phyloP scores from a whole-genome alignment of 352 stramenopile genomes.

The Globisporangium yorkense region DNA sequence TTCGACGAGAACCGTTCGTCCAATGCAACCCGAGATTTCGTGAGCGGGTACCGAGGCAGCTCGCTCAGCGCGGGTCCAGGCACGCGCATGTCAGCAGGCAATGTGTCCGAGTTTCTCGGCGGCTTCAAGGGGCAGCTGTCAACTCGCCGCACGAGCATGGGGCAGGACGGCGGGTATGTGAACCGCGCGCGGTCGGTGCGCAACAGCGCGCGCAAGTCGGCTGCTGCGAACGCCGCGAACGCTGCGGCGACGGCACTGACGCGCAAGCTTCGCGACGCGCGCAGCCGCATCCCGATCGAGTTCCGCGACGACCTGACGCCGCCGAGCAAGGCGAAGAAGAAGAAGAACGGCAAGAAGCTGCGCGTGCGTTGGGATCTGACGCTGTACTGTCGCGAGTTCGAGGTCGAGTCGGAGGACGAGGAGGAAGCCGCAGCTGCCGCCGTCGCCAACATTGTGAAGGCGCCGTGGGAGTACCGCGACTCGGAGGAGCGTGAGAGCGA shows the following conservation, averaged over 20 bases:
- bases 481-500: conserved; percentile 18
- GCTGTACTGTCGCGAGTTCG: conserved; percentile 44
- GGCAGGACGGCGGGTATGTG: conserved; percentile 24
- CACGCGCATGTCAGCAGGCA: conserved; percentile 30
- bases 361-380: conserved; percentile 40
- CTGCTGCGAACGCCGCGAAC: conserved; percentile 19
- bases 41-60: not conserved
- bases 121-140: conserved; percentile 55
- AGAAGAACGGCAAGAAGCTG: conserved; percentile 35
- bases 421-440: conserved; percentile 27
- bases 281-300: conserved; percentile 47
- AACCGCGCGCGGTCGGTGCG: conserved; percentile 39
- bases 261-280: conserved; percentile 40
- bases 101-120: conserved; percentile 64
- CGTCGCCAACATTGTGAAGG: conserved; percentile 13
- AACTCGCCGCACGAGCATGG: conserved; percentile 19
- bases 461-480: conserved; percentile 16
- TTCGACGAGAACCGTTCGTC: conserved; percentile 4
- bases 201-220: conserved; percentile 31
- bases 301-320: conserved; percentile 42
- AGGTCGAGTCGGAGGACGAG: conserved; percentile 51
- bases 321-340: conserved; percentile 14
- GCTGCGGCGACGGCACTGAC: conserved; percentile 24
- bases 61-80: conserved; percentile 14
- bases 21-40: not conserved